Evolutionary conservation across 345 rosid genomes (phyloP).

Genomic region (Populus davidiana): DNA sequence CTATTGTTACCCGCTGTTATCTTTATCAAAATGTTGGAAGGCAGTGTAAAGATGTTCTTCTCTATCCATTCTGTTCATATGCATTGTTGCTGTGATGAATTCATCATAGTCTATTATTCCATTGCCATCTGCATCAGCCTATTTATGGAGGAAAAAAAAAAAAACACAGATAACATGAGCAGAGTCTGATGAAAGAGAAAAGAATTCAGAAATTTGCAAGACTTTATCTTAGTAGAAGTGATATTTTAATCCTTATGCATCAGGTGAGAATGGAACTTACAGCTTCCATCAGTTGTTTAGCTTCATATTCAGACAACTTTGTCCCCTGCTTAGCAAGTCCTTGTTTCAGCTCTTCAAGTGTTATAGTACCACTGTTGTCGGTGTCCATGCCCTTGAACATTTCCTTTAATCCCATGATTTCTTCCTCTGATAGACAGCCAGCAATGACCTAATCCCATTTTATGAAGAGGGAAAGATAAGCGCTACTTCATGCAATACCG

Average conservation of each 20-base stretch:
- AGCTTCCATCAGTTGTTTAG: conserved; percentile 86
- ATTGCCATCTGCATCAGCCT: conserved; percentile 93
- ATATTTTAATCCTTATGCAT: not conserved
- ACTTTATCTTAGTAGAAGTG: not conserved
- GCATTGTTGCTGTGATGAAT: conserved; percentile 83
- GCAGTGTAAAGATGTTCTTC: conserved; percentile 79
- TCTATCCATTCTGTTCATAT: conserved; percentile 65
- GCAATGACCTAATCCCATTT: conserved; percentile 65
- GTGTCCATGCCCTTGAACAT: conserved; percentile 91
- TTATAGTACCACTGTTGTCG: conserved; percentile 84
- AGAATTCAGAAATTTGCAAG: not conserved
- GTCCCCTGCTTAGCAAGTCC: conserved; percentile 97
- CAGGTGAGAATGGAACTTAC: conserved; percentile 40
- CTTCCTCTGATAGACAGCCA: conserved; percentile 94
- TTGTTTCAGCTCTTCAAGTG: conserved; percentile 83
- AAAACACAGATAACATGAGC: not conserved
- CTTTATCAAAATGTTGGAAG: conserved; percentile 82
- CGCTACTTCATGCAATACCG: not conserved
- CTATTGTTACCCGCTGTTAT: conserved; percentile 69
- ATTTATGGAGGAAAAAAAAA: not conserved
- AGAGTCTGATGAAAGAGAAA: not conserved
- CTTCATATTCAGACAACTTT: conserved; percentile 78
- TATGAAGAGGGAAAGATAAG: not conserved
- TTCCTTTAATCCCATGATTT: conserved; percentile 94
- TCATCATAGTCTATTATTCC: conserved; percentile 80